These are phyloP conservation scores for Prunus davidiana DNA, from an alignment of 306 rosid genomes.

Conservation along the genomic window DNA sequence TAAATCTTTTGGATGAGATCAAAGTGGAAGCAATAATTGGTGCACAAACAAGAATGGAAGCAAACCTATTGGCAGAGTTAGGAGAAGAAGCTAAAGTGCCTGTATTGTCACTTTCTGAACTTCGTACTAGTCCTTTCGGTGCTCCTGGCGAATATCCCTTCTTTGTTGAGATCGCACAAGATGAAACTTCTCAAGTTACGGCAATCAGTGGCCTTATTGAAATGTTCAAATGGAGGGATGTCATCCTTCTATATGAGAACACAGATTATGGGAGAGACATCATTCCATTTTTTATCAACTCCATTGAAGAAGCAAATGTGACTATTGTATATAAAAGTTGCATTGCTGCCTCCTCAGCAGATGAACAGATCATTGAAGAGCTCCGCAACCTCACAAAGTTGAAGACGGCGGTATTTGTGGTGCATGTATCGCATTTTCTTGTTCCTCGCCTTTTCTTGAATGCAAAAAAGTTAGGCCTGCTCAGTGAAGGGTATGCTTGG, in stretches of 20 bases:
- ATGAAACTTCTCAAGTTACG: neutral
- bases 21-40: no score
- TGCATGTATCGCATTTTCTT: no score
- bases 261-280: neutral
- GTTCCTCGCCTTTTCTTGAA: no score
- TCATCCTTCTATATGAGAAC: slow-evolving; percentile 5
- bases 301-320: no score
- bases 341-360: neutral
- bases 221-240: slow-evolving; percentile 7
- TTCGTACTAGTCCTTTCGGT: neutral
- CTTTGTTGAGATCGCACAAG: neutral
- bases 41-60: no score
- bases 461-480: no score
- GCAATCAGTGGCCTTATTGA: neutral
- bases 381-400: neutral
- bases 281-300: no score
- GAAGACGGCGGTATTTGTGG: no score
- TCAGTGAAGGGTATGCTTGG: no score
- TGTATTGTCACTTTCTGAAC: neutral
- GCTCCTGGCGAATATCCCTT: neutral
- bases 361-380: slow-evolving; percentile 9
- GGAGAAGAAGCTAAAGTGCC: slow-evolving; percentile 14
- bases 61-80: neutral
- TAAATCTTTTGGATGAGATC: no score
- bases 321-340: neutral